Conservation (phyloP, 352 stramenopile genomes). For the Globisporangium paroecandrum region DNA sequence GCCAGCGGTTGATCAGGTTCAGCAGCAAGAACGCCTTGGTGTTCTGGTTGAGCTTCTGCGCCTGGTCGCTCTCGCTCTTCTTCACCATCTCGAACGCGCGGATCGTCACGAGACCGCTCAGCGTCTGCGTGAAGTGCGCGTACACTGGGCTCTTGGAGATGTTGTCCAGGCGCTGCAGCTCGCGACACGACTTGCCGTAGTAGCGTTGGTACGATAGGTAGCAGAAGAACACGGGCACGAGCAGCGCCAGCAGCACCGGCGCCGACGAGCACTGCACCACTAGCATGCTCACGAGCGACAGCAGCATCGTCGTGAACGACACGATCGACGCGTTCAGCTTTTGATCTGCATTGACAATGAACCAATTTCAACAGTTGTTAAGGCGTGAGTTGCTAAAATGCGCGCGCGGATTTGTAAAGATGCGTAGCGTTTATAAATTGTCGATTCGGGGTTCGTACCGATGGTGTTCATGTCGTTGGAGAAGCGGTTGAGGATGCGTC, state of each 20-base stretch:
- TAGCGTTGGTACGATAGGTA: slow-evolving; percentile 69
- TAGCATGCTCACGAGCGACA: slow-evolving; percentile 54
- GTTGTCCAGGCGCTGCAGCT: slow-evolving; percentile 61
- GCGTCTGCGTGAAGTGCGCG: slow-evolving; percentile 89
- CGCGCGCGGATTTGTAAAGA: neutral
- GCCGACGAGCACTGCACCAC: slow-evolving; percentile 43
- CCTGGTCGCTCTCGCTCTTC: slow-evolving; percentile 33
- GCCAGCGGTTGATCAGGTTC: slow-evolving; percentile 93
- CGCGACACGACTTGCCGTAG: slow-evolving; percentile 66
- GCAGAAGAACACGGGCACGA: slow-evolving; percentile 57
- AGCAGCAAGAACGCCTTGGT: slow-evolving; percentile 88
- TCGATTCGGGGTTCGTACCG: slow-evolving; percentile 23
- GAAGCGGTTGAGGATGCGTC: slow-evolving; percentile 77
- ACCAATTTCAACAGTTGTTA: neutral
- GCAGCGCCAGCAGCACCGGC: slow-evolving; percentile 43
- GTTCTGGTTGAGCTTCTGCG: slow-evolving; percentile 56
- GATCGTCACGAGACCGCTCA: slow-evolving; percentile 69
- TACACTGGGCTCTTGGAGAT: slow-evolving; percentile 88
- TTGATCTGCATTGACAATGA: slow-evolving; percentile 34
- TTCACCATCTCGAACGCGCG: slow-evolving; percentile 57
- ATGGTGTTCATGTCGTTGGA: slow-evolving; percentile 67
- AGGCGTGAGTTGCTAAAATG: neutral
- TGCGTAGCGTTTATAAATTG: neutral
- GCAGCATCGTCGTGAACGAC: slow-evolving; percentile 41
- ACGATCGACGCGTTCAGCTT: slow-evolving; percentile 49